Conservation (phyloP, 129 eudicot species). For the Helichrysum umbraculigerum region DNA sequence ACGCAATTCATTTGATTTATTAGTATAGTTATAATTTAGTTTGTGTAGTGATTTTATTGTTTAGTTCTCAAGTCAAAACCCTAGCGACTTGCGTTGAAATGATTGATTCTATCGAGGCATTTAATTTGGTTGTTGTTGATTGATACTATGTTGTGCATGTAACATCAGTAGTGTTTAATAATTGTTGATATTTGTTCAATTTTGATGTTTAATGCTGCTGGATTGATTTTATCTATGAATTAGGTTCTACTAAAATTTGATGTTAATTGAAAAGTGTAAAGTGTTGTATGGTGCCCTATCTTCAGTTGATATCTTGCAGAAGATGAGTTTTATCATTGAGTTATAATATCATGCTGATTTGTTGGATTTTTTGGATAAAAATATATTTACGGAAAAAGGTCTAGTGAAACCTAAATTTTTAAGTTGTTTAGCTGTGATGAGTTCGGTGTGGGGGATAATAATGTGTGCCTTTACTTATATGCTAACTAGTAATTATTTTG, state of each 20-base stretch:
- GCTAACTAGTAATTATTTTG: neutral
- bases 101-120: constrained; percentile 19
- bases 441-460: neutral
- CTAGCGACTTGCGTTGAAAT: constrained; percentile 11
- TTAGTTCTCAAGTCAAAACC: constrained; percentile 23
- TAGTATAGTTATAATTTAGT: neutral
- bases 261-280: neutral
- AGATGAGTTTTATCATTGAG: neutral
- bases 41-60: neutral
- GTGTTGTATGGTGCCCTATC: neutral
- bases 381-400: constrained; percentile 3
- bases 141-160: neutral
- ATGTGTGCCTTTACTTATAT: neutral
- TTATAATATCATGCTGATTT: neutral
- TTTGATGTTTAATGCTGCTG: constrained; percentile 17
- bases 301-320: constrained; percentile 9
- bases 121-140: neutral
- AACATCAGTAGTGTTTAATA: neutral
- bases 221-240: constrained; percentile 3
- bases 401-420: constrained; percentile 7
- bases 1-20: constrained; percentile 11
- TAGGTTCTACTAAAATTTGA: constrained; percentile 23
- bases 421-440: constrained; percentile 3
- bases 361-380: constrained; percentile 22
- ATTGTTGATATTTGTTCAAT: constrained; percentile 21